phyloP scores from a whole-genome alignment of 2,329 filamentous ascomycete genomes.

The Alternaria sp. region DNA sequence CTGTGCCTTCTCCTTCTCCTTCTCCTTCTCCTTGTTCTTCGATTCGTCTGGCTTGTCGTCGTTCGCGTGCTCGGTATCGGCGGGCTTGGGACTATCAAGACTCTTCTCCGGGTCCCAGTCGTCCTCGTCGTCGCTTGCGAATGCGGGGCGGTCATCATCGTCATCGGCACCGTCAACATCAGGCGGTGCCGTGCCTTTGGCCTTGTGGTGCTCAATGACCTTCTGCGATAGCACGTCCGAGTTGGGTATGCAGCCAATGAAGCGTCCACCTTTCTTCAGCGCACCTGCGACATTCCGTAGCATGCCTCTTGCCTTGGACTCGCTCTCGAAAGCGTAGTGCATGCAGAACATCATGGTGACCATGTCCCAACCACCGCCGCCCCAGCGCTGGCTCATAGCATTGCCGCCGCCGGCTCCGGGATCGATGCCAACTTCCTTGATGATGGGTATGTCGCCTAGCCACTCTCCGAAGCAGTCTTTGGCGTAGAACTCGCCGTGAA shows the following conservation, averaged over 20 bases:
- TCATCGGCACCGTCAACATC: slow-evolving; percentile 36
- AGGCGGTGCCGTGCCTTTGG: slow-evolving; percentile 48
- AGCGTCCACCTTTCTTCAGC: slow-evolving; percentile 90
- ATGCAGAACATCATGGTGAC: slow-evolving; percentile 99
- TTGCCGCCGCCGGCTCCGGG: slow-evolving; percentile 67
- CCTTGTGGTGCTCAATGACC: slow-evolving; percentile 77
- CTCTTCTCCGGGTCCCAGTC: slow-evolving; percentile 56
- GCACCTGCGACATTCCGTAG: slow-evolving; percentile 88
- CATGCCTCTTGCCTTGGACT: slow-evolving; percentile 90
- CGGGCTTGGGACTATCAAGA: slow-evolving; percentile 45
- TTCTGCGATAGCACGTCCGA: slow-evolving; percentile 84
- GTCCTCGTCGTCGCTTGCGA: slow-evolving; percentile 49
- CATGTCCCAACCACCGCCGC: slow-evolving; percentile 84
- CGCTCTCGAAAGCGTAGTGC: slow-evolving; percentile 96
- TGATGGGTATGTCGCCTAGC: slow-evolving; percentile 79
- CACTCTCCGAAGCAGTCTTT: slow-evolving; percentile 92
- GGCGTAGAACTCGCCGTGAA: slow-evolving; percentile 84
- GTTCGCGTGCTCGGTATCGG: slow-evolving; percentile 45
- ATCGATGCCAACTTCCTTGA: slow-evolving; percentile 88
- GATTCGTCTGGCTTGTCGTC: slow-evolving; percentile 29
- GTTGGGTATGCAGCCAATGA: slow-evolving; percentile 96
- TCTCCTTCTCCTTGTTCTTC: slow-evolving; percentile 28
- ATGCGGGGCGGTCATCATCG: slow-evolving; percentile 43
- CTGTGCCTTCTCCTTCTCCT: slow-evolving; percentile 46
- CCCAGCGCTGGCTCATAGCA: slow-evolving; percentile 67